Evolutionary conservation across 306 rosid genomes (phyloP).

Genomic region (Vigna trinervia): DNA sequence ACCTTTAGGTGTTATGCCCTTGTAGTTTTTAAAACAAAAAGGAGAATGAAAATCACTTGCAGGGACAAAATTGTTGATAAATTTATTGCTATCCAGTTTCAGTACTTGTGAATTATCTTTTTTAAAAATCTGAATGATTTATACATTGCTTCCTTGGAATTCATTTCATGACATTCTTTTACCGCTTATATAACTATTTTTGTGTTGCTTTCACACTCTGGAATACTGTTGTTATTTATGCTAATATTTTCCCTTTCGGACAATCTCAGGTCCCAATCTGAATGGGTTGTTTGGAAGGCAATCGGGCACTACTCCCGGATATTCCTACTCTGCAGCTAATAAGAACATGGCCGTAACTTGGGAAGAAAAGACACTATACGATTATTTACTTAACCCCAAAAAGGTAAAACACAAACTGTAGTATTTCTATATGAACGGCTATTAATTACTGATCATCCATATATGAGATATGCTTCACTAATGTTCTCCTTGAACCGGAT

Average conservation of each 20-base stretch:
- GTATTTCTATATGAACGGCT: constrained; percentile 8
- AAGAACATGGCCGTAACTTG: constrained; percentile 90
- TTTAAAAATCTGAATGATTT: neutral
- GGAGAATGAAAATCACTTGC: neutral
- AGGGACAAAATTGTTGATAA: neutral
- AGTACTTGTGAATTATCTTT: too few relatives aligned
- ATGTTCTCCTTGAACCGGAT: neutral
- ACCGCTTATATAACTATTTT: neutral
- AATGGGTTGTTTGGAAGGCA: constrained; percentile 93
- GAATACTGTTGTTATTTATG: neutral
- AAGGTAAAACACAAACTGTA: constrained; percentile 56
- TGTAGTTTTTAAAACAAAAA: neutral
- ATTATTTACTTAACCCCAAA: constrained; percentile 91
- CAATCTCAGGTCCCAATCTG: constrained; percentile 80
- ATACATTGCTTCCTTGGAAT: neutral
- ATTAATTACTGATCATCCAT: constrained; percentile 4
- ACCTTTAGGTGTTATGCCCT: neutral
- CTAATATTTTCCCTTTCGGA: constrained; percentile 1
- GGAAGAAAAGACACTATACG: constrained; percentile 90
- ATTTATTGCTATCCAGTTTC: neutral
- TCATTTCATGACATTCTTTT: neutral
- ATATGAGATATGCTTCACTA: constrained; percentile 9
- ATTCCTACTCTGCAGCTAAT: constrained; percentile 90
- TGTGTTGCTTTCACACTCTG: neutral
- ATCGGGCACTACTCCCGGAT: constrained; percentile 91